Conservation (phyloP, 106 monocot genomes). For the Cymbidium sinense region DNA sequence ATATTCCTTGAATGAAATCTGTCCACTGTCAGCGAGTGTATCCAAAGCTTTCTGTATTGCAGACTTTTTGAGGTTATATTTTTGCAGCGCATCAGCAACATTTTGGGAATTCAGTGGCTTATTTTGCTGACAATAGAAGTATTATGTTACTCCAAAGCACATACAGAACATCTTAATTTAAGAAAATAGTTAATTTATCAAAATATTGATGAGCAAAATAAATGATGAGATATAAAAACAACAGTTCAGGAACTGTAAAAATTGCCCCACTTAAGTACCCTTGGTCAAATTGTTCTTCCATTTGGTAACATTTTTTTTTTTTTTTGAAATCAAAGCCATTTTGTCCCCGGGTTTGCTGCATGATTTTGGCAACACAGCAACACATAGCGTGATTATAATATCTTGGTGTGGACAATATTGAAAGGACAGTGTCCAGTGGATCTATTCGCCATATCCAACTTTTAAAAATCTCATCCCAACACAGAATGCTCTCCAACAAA, state of each 20-base stretch:
- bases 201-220: neutral
- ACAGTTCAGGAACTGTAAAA: neutral
- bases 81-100: slow-evolving; percentile 93
- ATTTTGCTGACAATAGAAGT: slow-evolving; percentile 62
- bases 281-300: too few species aligned
- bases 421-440: too few species aligned
- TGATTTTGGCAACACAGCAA: too few species aligned
- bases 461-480: too few species aligned
- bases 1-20: slow-evolving; percentile 95
- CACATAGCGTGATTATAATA: too few species aligned
- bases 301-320: too few species aligned
- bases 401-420: too few species aligned
- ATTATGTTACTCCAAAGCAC: neutral
- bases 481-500: too few species aligned
- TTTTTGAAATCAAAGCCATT: too few species aligned
- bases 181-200: neutral
- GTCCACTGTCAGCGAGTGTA: slow-evolving; percentile 58
- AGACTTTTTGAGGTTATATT: slow-evolving; percentile 85
- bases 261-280: neutral
- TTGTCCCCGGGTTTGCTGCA: too few species aligned
- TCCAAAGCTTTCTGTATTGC: slow-evolving; percentile 91
- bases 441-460: too few species aligned
- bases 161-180: neutral
- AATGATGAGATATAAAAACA: neutral
- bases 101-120: slow-evolving; percentile 89